Conservation (phyloP, 2,329 filamentous ascomycete species). For the Xylariaceae sp. region DNA sequence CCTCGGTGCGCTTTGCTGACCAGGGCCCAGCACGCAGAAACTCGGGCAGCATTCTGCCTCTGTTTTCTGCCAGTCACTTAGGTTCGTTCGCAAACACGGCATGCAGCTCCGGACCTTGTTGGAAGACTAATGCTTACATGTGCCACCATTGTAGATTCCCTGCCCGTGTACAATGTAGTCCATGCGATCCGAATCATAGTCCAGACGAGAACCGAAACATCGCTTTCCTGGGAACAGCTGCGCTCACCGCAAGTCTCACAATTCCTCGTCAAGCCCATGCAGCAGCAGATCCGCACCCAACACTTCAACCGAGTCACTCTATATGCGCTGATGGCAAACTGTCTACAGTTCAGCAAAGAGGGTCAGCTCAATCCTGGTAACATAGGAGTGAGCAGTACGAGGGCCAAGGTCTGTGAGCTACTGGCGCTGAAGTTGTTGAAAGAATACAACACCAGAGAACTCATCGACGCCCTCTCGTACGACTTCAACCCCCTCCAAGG, state of each 20-base stretch:
- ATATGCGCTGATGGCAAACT: slow-evolving; percentile 90
- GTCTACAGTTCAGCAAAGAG: slow-evolving; percentile 89
- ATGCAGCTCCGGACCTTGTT: neutral
- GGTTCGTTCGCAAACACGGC: slow-evolving; percentile 46
- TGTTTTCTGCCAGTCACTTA: slow-evolving; percentile 77
- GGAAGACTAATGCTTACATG: slow-evolving; percentile 8
- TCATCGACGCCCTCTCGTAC: slow-evolving; percentile 92
- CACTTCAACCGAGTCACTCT: slow-evolving; percentile 85
- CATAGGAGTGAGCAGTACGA: slow-evolving; percentile 77
- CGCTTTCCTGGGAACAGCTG: slow-evolving; percentile 89
- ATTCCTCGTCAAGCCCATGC: slow-evolving; percentile 93
- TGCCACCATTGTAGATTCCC: slow-evolving; percentile 56
- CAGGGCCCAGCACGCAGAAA: slow-evolving; percentile 36
- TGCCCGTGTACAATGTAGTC: slow-evolving; percentile 87
- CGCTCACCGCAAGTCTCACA: slow-evolving; percentile 94
- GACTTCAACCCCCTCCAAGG: slow-evolving; percentile 80
- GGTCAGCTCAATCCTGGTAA: slow-evolving; percentile 78
- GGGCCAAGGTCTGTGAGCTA: slow-evolving; percentile 86
- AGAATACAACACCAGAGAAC: slow-evolving; percentile 83
- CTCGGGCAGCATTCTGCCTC: slow-evolving; percentile 54
- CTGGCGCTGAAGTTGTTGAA: slow-evolving; percentile 85
- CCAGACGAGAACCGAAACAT: slow-evolving; percentile 83
- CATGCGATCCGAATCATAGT: slow-evolving; percentile 86
- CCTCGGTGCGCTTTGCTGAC: slow-evolving; percentile 34
- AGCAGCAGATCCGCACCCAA: slow-evolving; percentile 77